Percentiles rank a stretch among this genome's conserved stretches.
phyloP scores from a whole-genome alignment of 179 eudicot species.

The Beta corolliflora region DNA sequence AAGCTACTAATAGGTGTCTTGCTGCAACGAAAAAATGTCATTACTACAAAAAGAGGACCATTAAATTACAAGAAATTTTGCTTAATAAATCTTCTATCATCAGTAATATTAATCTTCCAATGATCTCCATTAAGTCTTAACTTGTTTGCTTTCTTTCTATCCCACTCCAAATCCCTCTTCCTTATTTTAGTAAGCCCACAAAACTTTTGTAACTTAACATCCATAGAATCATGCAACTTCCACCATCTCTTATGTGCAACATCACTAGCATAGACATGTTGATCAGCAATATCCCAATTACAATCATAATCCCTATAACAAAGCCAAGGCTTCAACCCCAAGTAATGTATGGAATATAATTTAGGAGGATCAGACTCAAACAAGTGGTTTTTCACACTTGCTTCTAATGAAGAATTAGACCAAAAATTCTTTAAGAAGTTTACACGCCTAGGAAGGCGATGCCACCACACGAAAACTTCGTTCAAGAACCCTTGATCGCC shows the following conservation, averaged over 20 bases:
- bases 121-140: slow-evolving; percentile 49
- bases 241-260: slow-evolving; percentile 83
- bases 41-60: background rate
- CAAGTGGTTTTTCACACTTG: slow-evolving; percentile 57
- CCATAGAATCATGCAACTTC: slow-evolving; percentile 80
- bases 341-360: slow-evolving; percentile 72
- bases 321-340: slow-evolving; percentile 89
- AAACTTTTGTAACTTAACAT: slow-evolving; percentile 49
- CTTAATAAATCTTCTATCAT: slow-evolving; percentile 47
- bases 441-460: slow-evolving; percentile 77
- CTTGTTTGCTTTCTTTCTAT: slow-evolving; percentile 54
- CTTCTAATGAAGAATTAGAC: slow-evolving; percentile 62
- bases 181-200: slow-evolving; percentile 62
- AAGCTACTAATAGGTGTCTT: background rate
- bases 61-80: background rate
- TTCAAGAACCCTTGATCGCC: slow-evolving; percentile 95
- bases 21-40: background rate
- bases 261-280: slow-evolving; percentile 80
- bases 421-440: slow-evolving; percentile 89
- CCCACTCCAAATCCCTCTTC: slow-evolving; percentile 71
- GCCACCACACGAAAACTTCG: slow-evolving; percentile 96
- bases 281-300: slow-evolving; percentile 67
- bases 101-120: slow-evolving; percentile 85
- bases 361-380: slow-evolving; percentile 76
- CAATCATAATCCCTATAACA: slow-evolving; percentile 96